Conservation (phyloP, 129 eudicot genomes). For the Tagetes patula region DNA sequence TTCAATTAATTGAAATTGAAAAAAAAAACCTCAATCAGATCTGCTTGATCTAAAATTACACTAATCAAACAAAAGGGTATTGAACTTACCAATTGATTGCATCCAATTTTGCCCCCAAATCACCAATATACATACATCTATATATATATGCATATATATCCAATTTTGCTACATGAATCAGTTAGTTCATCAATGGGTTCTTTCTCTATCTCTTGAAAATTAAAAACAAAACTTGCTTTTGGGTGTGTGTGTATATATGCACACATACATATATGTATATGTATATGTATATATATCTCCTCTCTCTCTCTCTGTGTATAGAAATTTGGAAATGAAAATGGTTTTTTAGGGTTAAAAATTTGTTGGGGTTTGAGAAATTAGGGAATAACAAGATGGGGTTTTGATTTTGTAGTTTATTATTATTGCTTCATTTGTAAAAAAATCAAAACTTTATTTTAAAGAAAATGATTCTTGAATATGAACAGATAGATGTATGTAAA, state of each 20-base stretch:
- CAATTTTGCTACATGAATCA: conserved; percentile 40
- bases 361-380: conserved; percentile 25
- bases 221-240: conserved; percentile 23
- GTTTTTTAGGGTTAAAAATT: conserved; percentile 37
- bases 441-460: conserved; percentile 2
- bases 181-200: conserved; percentile 26
- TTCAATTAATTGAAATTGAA: conserved; percentile 17
- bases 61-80: conserved; percentile 25
- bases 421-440: conserved; percentile 22
- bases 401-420: conserved; percentile 21
- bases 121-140: neutral
- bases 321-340: conserved; percentile 45
- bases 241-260: neutral
- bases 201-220: conserved; percentile 31
- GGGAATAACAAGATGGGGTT: conserved; percentile 18
- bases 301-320: conserved; percentile 32
- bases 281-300: neutral
- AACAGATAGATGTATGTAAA: conserved; percentile 26
- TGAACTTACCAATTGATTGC: conserved; percentile 54
- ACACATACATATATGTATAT: neutral
- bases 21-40: conserved; percentile 43
- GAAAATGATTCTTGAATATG: conserved; percentile 22
- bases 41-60: conserved; percentile 26
- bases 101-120: conserved; percentile 28
- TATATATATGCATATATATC: neutral